Evolutionary conservation across 2,329 filamentous ascomycete species (phyloP), one percentile per base, ranked within the genome.

Genomic region (Fusarium torreyae): DNA sequence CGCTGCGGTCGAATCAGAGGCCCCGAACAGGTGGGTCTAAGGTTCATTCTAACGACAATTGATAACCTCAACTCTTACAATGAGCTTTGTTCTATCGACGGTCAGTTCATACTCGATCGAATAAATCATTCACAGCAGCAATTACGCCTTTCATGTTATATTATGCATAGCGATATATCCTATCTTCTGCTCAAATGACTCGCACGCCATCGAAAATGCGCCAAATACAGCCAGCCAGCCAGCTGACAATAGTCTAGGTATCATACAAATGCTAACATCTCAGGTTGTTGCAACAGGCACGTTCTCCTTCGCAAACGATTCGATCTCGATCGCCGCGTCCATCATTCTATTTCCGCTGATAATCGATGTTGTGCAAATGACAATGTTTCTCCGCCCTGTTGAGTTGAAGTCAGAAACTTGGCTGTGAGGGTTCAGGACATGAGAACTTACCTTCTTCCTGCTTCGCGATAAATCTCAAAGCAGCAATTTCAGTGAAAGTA

Each of bases 401-500:
- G 39, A 49, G n/a, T 39, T 33, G 44, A 28, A 13, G 57, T 74
- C 63, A 74, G 71, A 40, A 49, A 51, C 34, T 8, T n/a, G 20
- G 45, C 28, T 24, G 44, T 15, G 36, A 33, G 22, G 34, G 38
- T 26, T 15, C 24, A 26, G 38, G 24, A 28, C 31, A n/a, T 56
- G 43, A 43, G 38, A 51, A 18, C 83, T 71, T 76, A 89, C 89
- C 87, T 84, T 92, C 88, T 89, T 96, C 91, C 79, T 95, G 91
- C 77, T 90, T 90, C 11, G 92, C 93, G 71, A 99, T 91, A 77
- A 97, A 98, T 56, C 97, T 87, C 77, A 99, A 78, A 20, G 97
- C 96, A 40, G 97, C 94, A 77, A 99, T 95, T 81, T 99, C 96
- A 0, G 96, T 95, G 77, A 97, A 97, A 0, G 94, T 98, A 57